phyloP scores from a whole-genome alignment of 768 basidiomycete species.

The Brasilioporus rufonigricans region DNA sequence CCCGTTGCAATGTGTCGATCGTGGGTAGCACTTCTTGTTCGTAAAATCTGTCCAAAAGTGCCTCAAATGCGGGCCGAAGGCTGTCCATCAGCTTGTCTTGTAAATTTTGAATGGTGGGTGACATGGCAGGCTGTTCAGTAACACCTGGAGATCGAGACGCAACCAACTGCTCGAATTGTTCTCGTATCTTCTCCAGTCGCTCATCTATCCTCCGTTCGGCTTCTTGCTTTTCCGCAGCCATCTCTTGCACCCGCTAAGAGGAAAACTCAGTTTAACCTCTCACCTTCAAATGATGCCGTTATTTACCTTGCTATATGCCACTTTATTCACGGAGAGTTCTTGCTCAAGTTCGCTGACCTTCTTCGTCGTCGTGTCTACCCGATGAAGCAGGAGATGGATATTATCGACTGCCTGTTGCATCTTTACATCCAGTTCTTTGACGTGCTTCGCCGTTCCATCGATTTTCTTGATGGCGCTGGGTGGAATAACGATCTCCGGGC shows the following conservation, averaged over 20 bases:
- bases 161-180: conserved; percentile 17
- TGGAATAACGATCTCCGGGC: conserved; percentile 22
- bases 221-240: conserved; percentile 13
- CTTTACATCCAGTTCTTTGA: conserved; percentile 21
- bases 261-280: background rate
- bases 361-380: conserved; percentile 19
- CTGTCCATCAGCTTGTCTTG: conserved; percentile 17
- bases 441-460: conserved; percentile 15
- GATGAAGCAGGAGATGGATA: conserved; percentile 25
- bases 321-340: conserved; percentile 18
- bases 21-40: conserved; percentile 21
- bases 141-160: conserved; percentile 4
- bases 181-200: conserved; percentile 14
- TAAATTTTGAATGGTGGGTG: background rate
- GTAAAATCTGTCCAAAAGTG: conserved; percentile 22
- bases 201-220: conserved; percentile 12
- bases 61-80: conserved; percentile 20
- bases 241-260: conserved; percentile 17
- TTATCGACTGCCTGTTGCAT: conserved; percentile 25
- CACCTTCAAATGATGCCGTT: background rate
- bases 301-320: conserved; percentile 20
- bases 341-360: conserved; percentile 21
- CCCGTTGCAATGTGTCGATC: conserved; percentile 11
- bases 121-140: background rate
- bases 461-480: conserved; percentile 12